phyloP scores from a whole-genome alignment of 495 filamentous ascomycete genomes.

The Usnea hakonensis region DNA sequence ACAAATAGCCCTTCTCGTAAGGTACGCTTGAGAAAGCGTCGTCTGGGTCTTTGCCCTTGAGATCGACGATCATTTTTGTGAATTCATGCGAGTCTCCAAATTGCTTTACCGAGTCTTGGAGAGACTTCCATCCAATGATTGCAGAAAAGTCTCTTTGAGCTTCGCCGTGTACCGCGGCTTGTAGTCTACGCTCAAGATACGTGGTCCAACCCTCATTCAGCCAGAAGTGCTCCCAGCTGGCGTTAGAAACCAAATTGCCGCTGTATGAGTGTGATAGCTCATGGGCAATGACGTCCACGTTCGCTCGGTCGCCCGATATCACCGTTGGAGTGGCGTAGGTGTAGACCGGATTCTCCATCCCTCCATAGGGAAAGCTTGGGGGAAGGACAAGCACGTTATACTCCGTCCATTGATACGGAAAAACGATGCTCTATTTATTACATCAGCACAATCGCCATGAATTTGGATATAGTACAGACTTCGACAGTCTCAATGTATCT shows the following conservation, averaged over 20 bases:
- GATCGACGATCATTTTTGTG: constrained; percentile 78
- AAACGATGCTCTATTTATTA: constrained; percentile 54
- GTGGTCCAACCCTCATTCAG: constrained; percentile 94
- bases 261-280: constrained; percentile 89
- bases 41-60: constrained; percentile 88
- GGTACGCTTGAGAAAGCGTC: constrained; percentile 88
- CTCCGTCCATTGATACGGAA: constrained; percentile 83
- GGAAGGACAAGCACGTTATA: constrained; percentile 92
- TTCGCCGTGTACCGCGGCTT: constrained; percentile 54
- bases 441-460: background rate
- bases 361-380: constrained; percentile 74
- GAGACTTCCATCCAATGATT: constrained; percentile 52
- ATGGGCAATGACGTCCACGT: constrained; percentile 94
- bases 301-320: constrained; percentile 61
- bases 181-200: constrained; percentile 76
- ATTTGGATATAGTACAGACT: background rate
- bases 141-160: constrained; percentile 84
- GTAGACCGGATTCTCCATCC: constrained; percentile 8
- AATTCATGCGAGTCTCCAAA: constrained; percentile 82
- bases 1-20: constrained; percentile 64
- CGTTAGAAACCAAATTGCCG: constrained; percentile 84
- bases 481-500: constrained; percentile 84
- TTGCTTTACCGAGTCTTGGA: constrained; percentile 63
- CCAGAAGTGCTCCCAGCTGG: constrained; percentile 97
- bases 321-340: constrained; percentile 11